phyloP scores from a whole-genome alignment of 2,329 filamentous ascomycete genomes.

The Curvularia hawaiiensis region DNA sequence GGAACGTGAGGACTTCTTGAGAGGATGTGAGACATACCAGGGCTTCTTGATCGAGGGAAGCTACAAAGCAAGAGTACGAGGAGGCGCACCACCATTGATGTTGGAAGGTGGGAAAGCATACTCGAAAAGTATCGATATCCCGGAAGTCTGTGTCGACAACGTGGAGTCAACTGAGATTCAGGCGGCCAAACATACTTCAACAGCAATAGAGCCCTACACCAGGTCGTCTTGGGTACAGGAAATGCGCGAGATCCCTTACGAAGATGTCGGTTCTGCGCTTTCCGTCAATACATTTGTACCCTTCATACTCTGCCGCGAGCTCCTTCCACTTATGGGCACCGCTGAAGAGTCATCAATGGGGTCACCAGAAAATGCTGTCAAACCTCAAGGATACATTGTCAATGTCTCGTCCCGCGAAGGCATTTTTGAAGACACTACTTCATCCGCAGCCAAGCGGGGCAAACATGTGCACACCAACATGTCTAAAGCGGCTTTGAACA shows the following conservation, averaged over 20 bases:
- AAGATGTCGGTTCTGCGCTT: constrained; percentile 22
- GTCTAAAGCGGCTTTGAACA: constrained; percentile 24
- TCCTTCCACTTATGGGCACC: constrained; percentile 17
- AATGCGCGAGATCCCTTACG: constrained; percentile 21
- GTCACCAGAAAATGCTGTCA: background rate
- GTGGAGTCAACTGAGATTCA: background rate
- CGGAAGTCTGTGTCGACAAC: background rate
- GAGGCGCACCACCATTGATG: constrained; percentile 2
- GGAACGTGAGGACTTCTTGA: constrained; percentile 6
- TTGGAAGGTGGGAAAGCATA: background rate
- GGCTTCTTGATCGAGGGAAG: constrained; percentile 7
- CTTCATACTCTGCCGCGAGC: constrained; percentile 20
- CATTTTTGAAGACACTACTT: constrained; percentile 18
- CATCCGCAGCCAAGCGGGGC: constrained; percentile 11
- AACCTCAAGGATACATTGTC: constrained; percentile 19
- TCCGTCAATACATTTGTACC: constrained; percentile 22
- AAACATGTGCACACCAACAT: constrained; percentile 24
- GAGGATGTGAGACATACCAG: background rate
- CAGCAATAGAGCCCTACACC: constrained; percentile 7
- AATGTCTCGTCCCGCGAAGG: constrained; percentile 24
- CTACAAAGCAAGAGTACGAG: constrained; percentile 15
- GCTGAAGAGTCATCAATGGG: background rate
- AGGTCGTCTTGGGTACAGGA: constrained; percentile 21
- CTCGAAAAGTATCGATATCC: background rate
- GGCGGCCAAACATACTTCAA: background rate